A percentile compares a stretch with the other conserved stretches of the same genome.
Evolutionary conservation across 192 early-diverging fungal species (phyloP).

Genomic region (Podila epigama): DNA sequence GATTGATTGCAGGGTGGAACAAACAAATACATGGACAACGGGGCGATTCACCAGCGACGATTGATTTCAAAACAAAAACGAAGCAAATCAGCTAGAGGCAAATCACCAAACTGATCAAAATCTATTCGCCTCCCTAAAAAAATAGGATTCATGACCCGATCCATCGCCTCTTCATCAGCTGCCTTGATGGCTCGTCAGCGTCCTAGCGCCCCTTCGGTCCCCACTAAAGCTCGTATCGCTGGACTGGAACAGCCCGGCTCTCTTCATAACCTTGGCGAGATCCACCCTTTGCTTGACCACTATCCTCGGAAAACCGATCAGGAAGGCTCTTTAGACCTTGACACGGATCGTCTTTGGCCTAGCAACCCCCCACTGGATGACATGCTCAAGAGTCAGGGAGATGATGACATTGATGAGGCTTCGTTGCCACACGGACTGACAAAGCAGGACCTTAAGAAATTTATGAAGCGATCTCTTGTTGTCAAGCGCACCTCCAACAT

Average conservation of each 20-base stretch:
- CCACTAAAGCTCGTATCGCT: slow-evolving; percentile 19
- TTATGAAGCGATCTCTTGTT: slow-evolving; percentile 75
- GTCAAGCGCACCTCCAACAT: slow-evolving; percentile 80
- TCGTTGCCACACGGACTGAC: slow-evolving; percentile 56
- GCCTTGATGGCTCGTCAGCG: slow-evolving; percentile 43
- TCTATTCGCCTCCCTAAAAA: not conserved
- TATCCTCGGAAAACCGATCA: slow-evolving; percentile 37
- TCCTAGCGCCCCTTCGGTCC: not conserved
- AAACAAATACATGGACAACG: too few relatives aligned
- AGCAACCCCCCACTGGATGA: slow-evolving; percentile 38
- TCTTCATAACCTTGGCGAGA: slow-evolving; percentile 41
- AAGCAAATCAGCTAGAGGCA: too few relatives aligned
- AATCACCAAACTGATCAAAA: not conserved
- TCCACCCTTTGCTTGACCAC: slow-evolving; percentile 45
- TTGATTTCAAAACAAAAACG: too few relatives aligned
- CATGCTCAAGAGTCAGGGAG: slow-evolving; percentile 44
- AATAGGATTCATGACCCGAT: slow-evolving; percentile 22
- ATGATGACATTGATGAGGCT: slow-evolving; percentile 41
- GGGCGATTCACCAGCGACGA: too few relatives aligned
- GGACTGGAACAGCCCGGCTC: slow-evolving; percentile 11
- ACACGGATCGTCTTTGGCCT: slow-evolving; percentile 23
- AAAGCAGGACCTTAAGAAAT: slow-evolving; percentile 57
- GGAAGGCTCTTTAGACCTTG: slow-evolving; percentile 26
- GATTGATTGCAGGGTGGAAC: too few relatives aligned
- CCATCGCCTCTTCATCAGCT: slow-evolving; percentile 23